Percentiles rank a stretch among this genome's conserved stretches.
These are phyloP conservation scores for Fagus sylvatica DNA, from an alignment of 306 rosid genomes.

Conservation along the genomic window DNA sequence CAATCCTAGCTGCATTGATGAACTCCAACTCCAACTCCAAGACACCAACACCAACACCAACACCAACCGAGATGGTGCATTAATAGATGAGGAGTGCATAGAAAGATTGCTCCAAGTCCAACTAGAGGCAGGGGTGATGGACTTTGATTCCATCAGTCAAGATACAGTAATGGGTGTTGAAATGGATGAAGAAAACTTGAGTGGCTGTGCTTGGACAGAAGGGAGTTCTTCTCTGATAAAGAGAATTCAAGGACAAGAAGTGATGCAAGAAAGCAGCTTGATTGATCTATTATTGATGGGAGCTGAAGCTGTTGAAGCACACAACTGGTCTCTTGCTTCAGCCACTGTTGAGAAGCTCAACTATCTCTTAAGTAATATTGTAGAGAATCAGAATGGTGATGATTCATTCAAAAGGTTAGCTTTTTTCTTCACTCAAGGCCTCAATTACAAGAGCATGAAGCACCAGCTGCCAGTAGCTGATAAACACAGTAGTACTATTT, in stretches of 20 bases:
- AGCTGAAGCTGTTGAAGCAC: constrained; percentile 74
- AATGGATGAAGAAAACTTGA: constrained; percentile 12
- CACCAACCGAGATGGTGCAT: constrained; percentile 19
- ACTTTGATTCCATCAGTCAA: constrained; percentile 20
- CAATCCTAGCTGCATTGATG: constrained; percentile 21
- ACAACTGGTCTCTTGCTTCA: constrained; percentile 44
- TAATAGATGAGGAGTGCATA: constrained; percentile 29
- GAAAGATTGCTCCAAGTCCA: constrained; percentile 39
- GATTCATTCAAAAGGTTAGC: constrained; percentile 51
- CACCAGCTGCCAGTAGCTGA: constrained; percentile 19
- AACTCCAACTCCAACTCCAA: constrained; percentile 27
- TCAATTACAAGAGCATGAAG: constrained; percentile 38
- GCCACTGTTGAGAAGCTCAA: constrained; percentile 42
- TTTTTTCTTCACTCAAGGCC: constrained; percentile 51
- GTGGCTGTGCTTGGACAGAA: constrained; percentile 18
- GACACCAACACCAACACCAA: constrained; percentile 20
- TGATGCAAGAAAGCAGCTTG: constrained; percentile 61
- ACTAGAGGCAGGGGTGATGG: constrained; percentile 23
- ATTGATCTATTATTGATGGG: constrained; percentile 59
- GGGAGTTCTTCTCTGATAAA: constrained; percentile 25
- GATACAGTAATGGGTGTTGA: neutral
- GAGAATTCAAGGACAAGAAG: constrained; percentile 49
- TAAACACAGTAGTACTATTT: constrained; percentile 29
- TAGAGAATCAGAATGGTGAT: constrained; percentile 21
- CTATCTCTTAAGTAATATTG: constrained; percentile 16